These are phyloP conservation scores for Quercus alba DNA, from an alignment of 306 rosid genomes.

Conservation along the genomic window DNA sequence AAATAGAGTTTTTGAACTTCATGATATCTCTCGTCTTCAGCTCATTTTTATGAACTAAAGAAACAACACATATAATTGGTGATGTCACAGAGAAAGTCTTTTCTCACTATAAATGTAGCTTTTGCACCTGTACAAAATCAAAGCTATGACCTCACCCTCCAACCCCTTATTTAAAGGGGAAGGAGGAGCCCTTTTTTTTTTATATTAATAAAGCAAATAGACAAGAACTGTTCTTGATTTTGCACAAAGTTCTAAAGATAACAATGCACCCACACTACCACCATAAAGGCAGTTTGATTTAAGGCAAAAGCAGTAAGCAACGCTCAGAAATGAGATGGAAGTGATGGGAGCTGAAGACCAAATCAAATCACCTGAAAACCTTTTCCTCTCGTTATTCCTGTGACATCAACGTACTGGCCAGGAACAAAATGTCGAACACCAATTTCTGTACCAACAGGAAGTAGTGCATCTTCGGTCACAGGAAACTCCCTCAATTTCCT, in stretches of 20 bases:
- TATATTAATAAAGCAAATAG: neutral
- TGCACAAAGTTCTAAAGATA: conserved; percentile 5
- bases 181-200: neutral
- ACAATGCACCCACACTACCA: neutral
- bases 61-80: neutral
- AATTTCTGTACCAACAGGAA: conserved; percentile 77
- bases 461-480: conserved; percentile 91
- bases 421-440: conserved; percentile 98
- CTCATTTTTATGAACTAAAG: neutral
- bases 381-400: conserved; percentile 86
- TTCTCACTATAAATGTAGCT: neutral
- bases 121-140: neutral
- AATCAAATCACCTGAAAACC: conserved; percentile 80
- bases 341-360: neutral
- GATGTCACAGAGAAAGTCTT: neutral
- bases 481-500: conserved; percentile 92
- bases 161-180: neutral
- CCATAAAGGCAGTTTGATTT: neutral
- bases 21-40: neutral
- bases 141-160: neutral
- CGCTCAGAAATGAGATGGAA: neutral
- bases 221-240: neutral
- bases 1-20: neutral
- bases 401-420: conserved; percentile 84
- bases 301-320: neutral